A percentile compares a stretch with the other conserved stretches of the same genome.
These are phyloP conservation scores for Globisporangium cylindrosporum DNA, from an alignment of 352 stramenopile genomes.

Conservation along the genomic window DNA sequence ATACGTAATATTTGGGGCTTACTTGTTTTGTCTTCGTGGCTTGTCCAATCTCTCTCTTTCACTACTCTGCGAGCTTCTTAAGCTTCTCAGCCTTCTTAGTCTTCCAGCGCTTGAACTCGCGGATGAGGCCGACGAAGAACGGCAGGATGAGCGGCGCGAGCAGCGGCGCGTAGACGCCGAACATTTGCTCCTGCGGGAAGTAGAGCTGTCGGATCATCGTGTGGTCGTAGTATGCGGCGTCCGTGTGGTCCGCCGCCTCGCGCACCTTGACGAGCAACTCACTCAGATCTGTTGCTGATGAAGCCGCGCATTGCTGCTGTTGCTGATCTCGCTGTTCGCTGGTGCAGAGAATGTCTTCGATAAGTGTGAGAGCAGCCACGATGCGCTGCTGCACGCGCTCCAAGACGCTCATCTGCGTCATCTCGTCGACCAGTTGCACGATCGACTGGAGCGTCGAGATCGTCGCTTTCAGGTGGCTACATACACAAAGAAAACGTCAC, in stretches of 20 bases:
- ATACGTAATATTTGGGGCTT: background rate
- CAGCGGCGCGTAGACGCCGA: slow-evolving; percentile 60
- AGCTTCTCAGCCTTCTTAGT: slow-evolving; percentile 24
- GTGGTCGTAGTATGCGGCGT: slow-evolving; percentile 63
- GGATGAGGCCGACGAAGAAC: slow-evolving; percentile 51
- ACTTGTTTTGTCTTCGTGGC: background rate
- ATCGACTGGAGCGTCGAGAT: slow-evolving; percentile 75
- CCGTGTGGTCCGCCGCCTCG: slow-evolving; percentile 42
- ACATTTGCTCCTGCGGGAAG: slow-evolving; percentile 68
- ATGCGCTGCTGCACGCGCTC: slow-evolving; percentile 61
- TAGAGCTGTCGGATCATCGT: slow-evolving; percentile 76
- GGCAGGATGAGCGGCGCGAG: slow-evolving; percentile 59
- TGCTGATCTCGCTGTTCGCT: background rate
- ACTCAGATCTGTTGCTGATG: slow-evolving; percentile 21
- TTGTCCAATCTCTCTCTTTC: background rate
- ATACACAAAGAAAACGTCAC: background rate
- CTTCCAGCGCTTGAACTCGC: slow-evolving; percentile 51
- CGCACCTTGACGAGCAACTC: slow-evolving; percentile 36
- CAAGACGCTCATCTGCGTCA: slow-evolving; percentile 73
- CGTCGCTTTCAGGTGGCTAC: slow-evolving; percentile 48
- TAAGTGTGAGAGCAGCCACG: slow-evolving; percentile 35
- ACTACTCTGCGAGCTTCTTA: slow-evolving; percentile 8
- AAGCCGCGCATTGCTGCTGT: slow-evolving; percentile 22
- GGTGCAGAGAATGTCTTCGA: slow-evolving; percentile 55
- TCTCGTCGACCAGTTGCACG: slow-evolving; percentile 58